phyloP scores from a whole-genome alignment of 768 basidiomycete species.

The Xerocomellus chrysenteron region DNA sequence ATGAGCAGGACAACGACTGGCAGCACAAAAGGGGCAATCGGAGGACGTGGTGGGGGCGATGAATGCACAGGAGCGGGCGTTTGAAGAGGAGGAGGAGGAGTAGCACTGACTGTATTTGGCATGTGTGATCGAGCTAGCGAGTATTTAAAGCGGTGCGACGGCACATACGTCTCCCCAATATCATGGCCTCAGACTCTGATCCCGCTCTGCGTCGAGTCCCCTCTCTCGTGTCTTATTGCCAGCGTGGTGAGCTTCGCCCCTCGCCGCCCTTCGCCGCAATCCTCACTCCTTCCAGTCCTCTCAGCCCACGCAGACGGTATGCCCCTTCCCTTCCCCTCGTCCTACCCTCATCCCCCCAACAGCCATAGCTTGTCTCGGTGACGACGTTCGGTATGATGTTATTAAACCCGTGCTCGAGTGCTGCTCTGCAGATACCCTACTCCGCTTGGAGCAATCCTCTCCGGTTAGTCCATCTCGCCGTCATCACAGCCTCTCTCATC shows the following conservation, averaged over 20 bases:
- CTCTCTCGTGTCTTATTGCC: constrained; percentile 66
- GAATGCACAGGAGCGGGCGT: constrained; percentile 67
- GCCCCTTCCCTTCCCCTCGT: constrained; percentile 19
- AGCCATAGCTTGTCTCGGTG: constrained; percentile 69
- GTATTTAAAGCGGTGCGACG: constrained; percentile 16
- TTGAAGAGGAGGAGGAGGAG: constrained; percentile 35
- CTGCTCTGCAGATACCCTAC: constrained; percentile 69
- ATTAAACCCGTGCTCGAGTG: constrained; percentile 73
- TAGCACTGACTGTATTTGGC: constrained; percentile 18
- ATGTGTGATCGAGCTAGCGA: constrained; percentile 3
- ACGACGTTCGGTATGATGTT: constrained; percentile 57
- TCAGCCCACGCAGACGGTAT: constrained; percentile 59
- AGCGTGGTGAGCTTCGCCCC: constrained; percentile 54
- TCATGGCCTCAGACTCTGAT: constrained; percentile 37
- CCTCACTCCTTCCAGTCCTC: constrained; percentile 46
- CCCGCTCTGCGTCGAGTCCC: constrained; percentile 46
- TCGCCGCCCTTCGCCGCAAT: not conserved
- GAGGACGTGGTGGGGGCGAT: constrained; percentile 83
- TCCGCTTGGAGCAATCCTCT: constrained; percentile 64
- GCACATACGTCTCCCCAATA: not conserved
- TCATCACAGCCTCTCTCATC: constrained; percentile 15
- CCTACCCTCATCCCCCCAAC: constrained; percentile 6
- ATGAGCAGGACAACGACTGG: constrained; percentile 67
- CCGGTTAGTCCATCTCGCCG: constrained; percentile 49
- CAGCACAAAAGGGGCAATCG: constrained; percentile 74